Evolutionary conservation across 345 rosid genomes (phyloP).

Genomic region (Corymbia maculata): DNA sequence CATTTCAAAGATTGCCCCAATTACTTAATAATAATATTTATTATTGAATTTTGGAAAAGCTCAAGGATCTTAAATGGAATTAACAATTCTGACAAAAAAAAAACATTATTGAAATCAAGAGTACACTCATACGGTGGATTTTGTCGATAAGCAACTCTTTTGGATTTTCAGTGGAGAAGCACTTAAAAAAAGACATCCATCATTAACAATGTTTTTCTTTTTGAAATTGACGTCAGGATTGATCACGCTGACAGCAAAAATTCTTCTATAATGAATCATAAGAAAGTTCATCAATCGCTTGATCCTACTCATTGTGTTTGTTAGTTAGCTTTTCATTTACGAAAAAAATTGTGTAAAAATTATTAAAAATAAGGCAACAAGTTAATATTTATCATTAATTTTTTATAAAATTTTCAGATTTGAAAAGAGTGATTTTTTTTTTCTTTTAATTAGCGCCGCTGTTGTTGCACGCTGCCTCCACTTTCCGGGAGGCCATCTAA

Average conservation of each 20-base stretch:
- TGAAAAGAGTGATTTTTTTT: no score
- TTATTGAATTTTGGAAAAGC: background rate
- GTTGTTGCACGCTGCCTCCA: background rate
- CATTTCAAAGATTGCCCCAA: background rate
- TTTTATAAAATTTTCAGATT: no score
- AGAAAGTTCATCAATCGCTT: background rate
- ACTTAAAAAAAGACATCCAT: background rate
- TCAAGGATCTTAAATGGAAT: background rate
- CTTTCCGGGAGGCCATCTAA: constrained; percentile 49
- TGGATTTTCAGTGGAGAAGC: background rate
- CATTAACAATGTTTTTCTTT: no score
- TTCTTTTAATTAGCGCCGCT: background rate
- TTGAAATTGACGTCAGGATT: background rate
- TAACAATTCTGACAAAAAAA: no score
- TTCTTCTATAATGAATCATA: background rate
- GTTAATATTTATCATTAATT: background rate
- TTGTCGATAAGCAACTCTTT: background rate
- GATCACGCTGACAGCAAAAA: no score
- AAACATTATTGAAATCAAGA: no score
- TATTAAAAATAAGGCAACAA: background rate
- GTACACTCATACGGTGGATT: background rate
- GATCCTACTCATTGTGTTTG: background rate
- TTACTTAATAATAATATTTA: no score
- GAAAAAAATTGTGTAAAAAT: no score
- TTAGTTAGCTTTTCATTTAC: background rate